A percentile compares a stretch with the other conserved stretches of the same genome.
Conservation (phyloP, 2,329 filamentous ascomycete genomes). For the Aspergillus niger region DNA sequence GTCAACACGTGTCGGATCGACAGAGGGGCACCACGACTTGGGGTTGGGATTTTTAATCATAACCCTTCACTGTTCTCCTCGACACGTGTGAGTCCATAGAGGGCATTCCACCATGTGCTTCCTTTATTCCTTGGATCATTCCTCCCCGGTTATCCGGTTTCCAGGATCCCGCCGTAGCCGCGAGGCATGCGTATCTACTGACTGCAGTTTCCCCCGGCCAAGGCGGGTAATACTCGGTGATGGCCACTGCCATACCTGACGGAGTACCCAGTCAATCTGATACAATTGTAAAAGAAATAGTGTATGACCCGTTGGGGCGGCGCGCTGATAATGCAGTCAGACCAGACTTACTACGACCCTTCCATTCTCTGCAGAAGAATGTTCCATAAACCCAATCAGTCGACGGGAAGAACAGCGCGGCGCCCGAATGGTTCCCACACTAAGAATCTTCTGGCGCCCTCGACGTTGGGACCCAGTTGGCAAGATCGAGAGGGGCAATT, state of each 20-base stretch:
- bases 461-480: neutral
- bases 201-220: too few species aligned
- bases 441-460: neutral
- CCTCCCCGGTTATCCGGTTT: too few species aligned
- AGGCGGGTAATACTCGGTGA: too few species aligned
- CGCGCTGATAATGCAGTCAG: neutral
- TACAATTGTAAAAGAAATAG: too few species aligned
- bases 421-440: neutral
- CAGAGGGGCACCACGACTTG: neutral
- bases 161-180: too few species aligned
- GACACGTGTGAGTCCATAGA: neutral
- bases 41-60: neutral
- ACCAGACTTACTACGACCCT: neutral
- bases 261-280: too few species aligned
- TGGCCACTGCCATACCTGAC: too few species aligned
- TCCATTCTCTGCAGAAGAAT: neutral
- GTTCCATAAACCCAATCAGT: neutral
- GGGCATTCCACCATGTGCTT: too few species aligned
- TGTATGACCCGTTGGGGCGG: too few species aligned
- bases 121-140: too few species aligned
- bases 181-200: too few species aligned
- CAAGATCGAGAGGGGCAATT: neutral
- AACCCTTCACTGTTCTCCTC: neutral
- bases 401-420: neutral
- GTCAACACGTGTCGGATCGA: slow-evolving; percentile 1